Base-by-base conservation (phyloP, 192 early-diverging fungal species). In the Gigaspora rosea region DNA sequence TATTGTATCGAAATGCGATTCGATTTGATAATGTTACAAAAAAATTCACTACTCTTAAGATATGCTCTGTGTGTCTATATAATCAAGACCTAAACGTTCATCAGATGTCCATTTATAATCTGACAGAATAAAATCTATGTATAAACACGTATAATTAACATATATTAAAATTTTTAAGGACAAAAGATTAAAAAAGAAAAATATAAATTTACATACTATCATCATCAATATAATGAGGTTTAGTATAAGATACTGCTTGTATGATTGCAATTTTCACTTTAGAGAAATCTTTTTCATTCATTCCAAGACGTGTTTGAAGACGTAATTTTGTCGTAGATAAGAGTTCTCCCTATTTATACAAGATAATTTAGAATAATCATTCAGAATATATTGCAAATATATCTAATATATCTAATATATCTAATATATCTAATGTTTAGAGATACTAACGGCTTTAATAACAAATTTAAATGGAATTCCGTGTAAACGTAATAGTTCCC, bases 211-310 rank as follows among this genome's bases (percentile, higher is more conserved):
- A 27, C 27, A 27, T 27, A 27, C 27, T 78, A 73, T 79, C 80
- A 15, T 77, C 71, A 36, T 80, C 10, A 6, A 71, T 13, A 46
- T 73, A 73, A 4, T 71, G 20, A 9, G 65, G 76, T n/a, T 75
- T 72, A 7, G 65, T 56, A 10, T 54, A 57, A 18, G 33, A 11
- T 22, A 54, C 52, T 27, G 9, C 54, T n/a, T 78, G 50, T 11
- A 85, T 68, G 78, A 89, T 81, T 76, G 81, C 69, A 65, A 90
- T 74, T 77, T 88, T 93, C 66, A 92, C 83, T 72, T 90, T 91
- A 1, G 80, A 85, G 72, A 93, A 93, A 49, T 98, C 96, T 85
- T 93, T 94, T 52, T 96, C 92, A 77, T 85, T 86, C 88, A 94
- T 86, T 16, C 94, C 94, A 27, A 93, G 85, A 47, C 90, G 82